phyloP scores from a whole-genome alignment of 768 basidiomycete genomes.

The Tricholoma flavovirens region DNA sequence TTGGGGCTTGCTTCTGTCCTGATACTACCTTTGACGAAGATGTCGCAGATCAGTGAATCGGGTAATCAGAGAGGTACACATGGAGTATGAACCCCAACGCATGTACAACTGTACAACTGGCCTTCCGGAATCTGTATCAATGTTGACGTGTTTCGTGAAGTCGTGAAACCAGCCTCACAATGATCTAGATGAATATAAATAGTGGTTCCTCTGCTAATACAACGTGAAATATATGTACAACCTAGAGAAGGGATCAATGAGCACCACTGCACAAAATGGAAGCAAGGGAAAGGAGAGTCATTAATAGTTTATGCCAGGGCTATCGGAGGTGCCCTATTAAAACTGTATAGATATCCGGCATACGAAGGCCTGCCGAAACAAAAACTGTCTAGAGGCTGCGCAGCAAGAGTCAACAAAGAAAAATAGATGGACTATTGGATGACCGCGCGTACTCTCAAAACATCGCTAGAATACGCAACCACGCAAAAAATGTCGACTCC shows the following conservation, averaged over 20 bases:
- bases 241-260: not conserved
- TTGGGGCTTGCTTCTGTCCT: slow-evolving; percentile 17
- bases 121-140: too few relatives aligned
- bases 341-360: not conserved
- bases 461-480: not conserved
- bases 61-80: too few relatives aligned
- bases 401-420: not conserved
- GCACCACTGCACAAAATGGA: not conserved
- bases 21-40: slow-evolving; percentile 30
- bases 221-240: not conserved
- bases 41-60: too few relatives aligned
- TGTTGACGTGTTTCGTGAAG: too few relatives aligned
- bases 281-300: not conserved
- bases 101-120: too few relatives aligned
- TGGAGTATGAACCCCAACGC: too few relatives aligned
- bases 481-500: not conserved
- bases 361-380: not conserved
- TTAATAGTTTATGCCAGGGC: not conserved
- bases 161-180: too few relatives aligned
- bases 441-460: not conserved
- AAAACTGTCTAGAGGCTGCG: not conserved
- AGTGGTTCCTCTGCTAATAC: not conserved
- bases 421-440: not conserved
- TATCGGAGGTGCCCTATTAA: not conserved
- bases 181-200: slow-evolving; percentile 12